Evolutionary conservation across 495 filamentous ascomycete species (phyloP).

Genomic region (Trypethelium eluteriae): DNA sequence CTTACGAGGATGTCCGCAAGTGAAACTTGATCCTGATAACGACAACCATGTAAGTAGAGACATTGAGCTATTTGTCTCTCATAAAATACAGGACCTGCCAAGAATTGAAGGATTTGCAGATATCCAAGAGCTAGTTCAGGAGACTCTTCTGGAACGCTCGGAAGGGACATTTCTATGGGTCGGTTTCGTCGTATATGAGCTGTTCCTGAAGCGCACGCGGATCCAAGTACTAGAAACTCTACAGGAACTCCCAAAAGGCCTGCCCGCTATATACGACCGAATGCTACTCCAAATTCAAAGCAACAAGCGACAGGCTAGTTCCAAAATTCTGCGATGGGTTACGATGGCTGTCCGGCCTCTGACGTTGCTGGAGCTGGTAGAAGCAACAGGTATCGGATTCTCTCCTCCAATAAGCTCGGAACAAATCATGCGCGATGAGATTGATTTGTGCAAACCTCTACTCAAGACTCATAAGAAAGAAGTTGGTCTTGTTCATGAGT

Average conservation of each 20-base stretch:
- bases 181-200: slow-evolving; percentile 39
- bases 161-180: slow-evolving; percentile 45
- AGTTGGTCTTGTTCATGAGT: slow-evolving; percentile 35
- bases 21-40: slow-evolving; percentile 27
- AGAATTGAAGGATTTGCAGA: slow-evolving; percentile 22
- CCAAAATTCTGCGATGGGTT: slow-evolving; percentile 33
- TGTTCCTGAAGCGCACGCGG: slow-evolving; percentile 23
- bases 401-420: slow-evolving; percentile 12
- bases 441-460: slow-evolving; percentile 27
- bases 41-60: slow-evolving; percentile 31
- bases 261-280: slow-evolving; percentile 33
- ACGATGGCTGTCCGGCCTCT: slow-evolving; percentile 32
- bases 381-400: slow-evolving; percentile 12
- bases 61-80: slow-evolving; percentile 35
- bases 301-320: slow-evolving; percentile 21
- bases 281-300: slow-evolving; percentile 33
- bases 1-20: slow-evolving; percentile 22
- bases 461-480: too few species aligned
- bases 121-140: slow-evolving; percentile 27
- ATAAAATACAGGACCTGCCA: slow-evolving; percentile 37
- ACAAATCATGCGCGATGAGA: slow-evolving; percentile 23
- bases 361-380: slow-evolving; percentile 29
- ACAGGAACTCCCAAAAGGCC: slow-evolving; percentile 28
- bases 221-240: slow-evolving; percentile 27
- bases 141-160: slow-evolving; percentile 32